phyloP scores from a whole-genome alignment of 495 filamentous ascomycete genomes.

The Xeromyces bisporus region DNA sequence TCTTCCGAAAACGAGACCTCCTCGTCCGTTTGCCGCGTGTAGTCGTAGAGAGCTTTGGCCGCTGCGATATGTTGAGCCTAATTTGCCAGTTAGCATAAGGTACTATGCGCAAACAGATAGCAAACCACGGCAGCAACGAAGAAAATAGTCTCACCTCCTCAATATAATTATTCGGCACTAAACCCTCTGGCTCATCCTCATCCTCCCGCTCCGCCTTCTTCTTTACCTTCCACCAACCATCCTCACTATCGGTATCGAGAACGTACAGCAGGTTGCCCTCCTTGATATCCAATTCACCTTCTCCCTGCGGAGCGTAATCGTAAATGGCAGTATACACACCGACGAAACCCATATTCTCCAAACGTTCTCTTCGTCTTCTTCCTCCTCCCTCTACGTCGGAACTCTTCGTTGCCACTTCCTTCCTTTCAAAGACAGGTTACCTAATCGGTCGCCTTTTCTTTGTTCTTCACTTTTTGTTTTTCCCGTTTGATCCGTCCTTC shows the following conservation, averaged over 20 bases:
- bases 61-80: constrained; percentile 55
- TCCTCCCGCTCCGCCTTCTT: constrained; percentile 86
- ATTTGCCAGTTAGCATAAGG: no score
- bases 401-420: no score
- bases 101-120: no score
- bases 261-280: constrained; percentile 90
- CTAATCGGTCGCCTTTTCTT: no score
- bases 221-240: constrained; percentile 97
- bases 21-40: constrained; percentile 92
- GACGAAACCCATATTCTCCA: constrained; percentile 52
- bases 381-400: no score
- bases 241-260: constrained; percentile 73
- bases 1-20: constrained; percentile 94
- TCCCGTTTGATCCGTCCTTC: no score
- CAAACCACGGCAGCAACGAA: no score
- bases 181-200: constrained; percentile 83
- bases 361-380: no score
- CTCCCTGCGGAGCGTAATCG: constrained; percentile 81
- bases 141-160: constrained; percentile 91
- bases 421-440: no score
- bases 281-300: constrained; percentile 69
- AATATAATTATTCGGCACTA: constrained; percentile 92
- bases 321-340: constrained; percentile 86
- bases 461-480: no score
- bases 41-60: constrained; percentile 86